Evolutionary conservation across 1,284 basidiomycete genomes (phyloP).

Genomic region (Apiotrichum laibachii): DNA sequence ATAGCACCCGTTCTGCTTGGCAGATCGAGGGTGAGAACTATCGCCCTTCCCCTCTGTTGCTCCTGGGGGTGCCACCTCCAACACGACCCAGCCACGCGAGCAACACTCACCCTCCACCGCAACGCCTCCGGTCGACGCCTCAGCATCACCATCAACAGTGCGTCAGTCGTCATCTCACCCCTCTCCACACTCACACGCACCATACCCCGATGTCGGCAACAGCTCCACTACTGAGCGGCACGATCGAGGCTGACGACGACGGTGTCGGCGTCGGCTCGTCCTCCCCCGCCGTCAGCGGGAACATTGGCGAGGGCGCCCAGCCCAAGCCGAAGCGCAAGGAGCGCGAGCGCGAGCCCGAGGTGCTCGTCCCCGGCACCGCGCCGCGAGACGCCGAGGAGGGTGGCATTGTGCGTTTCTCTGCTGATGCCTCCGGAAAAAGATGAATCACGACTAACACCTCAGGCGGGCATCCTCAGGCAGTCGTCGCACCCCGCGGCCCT

Average conservation of each 20-base stretch:
- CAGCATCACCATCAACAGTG: too few species aligned
- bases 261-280: not conserved
- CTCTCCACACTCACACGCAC: not conserved
- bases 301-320: conserved; percentile 36
- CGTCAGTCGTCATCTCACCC: not conserved
- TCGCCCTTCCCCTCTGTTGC: too few species aligned
- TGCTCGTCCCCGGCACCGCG: conserved; percentile 46
- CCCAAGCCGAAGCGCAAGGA: conserved; percentile 4
- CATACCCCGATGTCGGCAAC: conserved; percentile 27
- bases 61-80: too few species aligned
- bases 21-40: too few species aligned
- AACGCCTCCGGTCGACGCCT: too few species aligned
- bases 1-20: too few species aligned
- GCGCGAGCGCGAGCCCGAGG: conserved; percentile 28
- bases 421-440: not conserved
- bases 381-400: conserved; percentile 39
- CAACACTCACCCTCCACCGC: too few species aligned
- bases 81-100: too few species aligned
- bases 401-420: conserved; percentile 42
- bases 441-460: conserved; percentile 7
- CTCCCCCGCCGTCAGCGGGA: conserved; percentile 33
- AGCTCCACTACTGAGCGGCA: conserved; percentile 47
- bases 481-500: conserved; percentile 80
- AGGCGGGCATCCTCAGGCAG: conserved; percentile 54
- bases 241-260: conserved; percentile 52